Conservation (phyloP, 345 rosid genomes). For the Hibiscus mutabilis region DNA sequence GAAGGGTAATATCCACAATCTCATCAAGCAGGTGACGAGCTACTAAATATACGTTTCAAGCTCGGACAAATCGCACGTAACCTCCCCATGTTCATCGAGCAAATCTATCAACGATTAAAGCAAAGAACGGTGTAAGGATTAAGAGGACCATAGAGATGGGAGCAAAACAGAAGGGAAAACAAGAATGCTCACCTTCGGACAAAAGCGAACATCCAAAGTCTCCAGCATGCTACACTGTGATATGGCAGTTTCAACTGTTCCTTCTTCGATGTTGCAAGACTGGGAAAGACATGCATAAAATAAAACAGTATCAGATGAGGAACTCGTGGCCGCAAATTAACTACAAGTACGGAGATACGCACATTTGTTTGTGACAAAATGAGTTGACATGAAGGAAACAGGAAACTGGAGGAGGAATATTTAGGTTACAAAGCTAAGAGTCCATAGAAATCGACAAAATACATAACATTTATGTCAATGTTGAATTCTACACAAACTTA, state of each 20-base stretch:
- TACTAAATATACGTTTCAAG: slow-evolving; percentile 6
- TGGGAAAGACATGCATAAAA: slow-evolving; percentile 11
- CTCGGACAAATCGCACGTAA: not conserved
- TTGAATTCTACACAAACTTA: not conserved
- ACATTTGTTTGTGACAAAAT: not conserved
- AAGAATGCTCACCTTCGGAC: slow-evolving; percentile 57
- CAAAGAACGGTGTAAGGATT: not conserved
- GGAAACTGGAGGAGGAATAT: not conserved
- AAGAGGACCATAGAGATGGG: not conserved
- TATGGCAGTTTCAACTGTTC: slow-evolving; percentile 67
- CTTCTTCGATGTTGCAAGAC: slow-evolving; percentile 80
- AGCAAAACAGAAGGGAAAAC: not conserved
- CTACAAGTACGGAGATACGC: not conserved
- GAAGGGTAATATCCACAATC: not conserved
- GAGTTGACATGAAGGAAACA: not conserved
- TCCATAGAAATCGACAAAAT: not conserved
- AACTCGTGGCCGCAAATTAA: not conserved
- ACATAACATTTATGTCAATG: not conserved
- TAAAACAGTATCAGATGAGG: not conserved
- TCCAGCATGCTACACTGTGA: slow-evolving; percentile 75
- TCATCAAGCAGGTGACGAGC: slow-evolving; percentile 4
- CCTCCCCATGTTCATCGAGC: not conserved
- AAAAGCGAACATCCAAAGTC: slow-evolving; percentile 92
- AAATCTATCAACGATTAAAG: not conserved
- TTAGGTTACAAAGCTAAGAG: not conserved